Evolutionary conservation across 306 rosid species (phyloP).

Genomic region (Canavalia ensiformis): DNA sequence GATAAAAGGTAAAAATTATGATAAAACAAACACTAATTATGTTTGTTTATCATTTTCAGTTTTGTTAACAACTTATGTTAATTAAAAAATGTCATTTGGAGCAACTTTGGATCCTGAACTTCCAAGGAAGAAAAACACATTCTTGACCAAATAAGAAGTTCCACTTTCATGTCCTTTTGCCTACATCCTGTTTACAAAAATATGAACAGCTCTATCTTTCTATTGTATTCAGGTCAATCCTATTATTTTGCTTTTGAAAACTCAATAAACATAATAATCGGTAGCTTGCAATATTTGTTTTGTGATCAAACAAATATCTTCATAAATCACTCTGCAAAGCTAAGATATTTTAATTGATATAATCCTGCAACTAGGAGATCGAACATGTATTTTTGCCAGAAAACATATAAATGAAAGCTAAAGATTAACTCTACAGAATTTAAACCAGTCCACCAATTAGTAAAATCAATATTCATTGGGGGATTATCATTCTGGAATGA

Average conservation of each 20-base stretch:
- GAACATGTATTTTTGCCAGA: neutral
- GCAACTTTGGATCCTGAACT: constrained; percentile 43
- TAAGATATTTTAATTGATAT: constrained; percentile 35
- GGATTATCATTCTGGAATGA: constrained; percentile 21
- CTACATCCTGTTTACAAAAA: constrained; percentile 28
- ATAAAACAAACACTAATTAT: too few relatives aligned
- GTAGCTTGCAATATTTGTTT: constrained; percentile 39
- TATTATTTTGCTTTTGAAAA: constrained; percentile 27
- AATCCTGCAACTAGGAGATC: constrained; percentile 40
- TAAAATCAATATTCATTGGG: constrained; percentile 3
- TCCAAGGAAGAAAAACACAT: constrained; percentile 37
- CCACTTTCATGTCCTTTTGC: constrained; percentile 14
- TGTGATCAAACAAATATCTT: constrained; percentile 43
- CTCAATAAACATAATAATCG: constrained; percentile 28
- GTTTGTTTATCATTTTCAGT: neutral
- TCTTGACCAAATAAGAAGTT: constrained; percentile 12
- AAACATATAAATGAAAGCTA: constrained; percentile 30
- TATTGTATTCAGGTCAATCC: constrained; percentile 42
- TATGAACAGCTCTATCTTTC: neutral
- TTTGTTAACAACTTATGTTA: constrained; percentile 49
- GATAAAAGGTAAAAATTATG: too few relatives aligned
- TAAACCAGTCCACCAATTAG: neutral
- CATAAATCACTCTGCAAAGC: constrained; percentile 39
- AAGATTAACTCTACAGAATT: neutral
- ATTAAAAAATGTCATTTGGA: constrained; percentile 42